Conservation (phyloP, 495 filamentous ascomycete genomes). For the Glonium stellatum region DNA sequence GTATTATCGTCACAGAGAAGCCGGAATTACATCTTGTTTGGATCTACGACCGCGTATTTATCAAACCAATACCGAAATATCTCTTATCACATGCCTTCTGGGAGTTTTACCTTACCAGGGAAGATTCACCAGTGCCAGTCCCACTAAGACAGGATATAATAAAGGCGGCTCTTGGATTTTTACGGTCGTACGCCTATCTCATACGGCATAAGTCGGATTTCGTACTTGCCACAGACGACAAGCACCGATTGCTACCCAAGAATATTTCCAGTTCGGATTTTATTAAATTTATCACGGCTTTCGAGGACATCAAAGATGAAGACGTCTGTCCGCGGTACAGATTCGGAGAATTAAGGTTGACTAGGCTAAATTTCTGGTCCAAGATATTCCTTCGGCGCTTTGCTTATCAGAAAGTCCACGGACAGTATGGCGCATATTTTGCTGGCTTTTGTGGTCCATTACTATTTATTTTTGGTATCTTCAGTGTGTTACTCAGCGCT, state of each 20-base stretch:
- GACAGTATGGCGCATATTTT: slow-evolving; percentile 20
- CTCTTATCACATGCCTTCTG: slow-evolving; percentile 6
- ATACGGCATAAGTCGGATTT: slow-evolving; percentile 19
- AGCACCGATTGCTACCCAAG: not conserved
- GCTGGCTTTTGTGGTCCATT: slow-evolving; percentile 7
- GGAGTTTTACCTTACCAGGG: not conserved
- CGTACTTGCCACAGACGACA: slow-evolving; percentile 6
- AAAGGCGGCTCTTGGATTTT: slow-evolving; percentile 1
- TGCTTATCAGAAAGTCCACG: slow-evolving; percentile 5
- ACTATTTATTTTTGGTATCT: slow-evolving; percentile 13
- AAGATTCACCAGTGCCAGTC: not conserved
- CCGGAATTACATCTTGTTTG: slow-evolving; percentile 9
- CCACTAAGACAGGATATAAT: not conserved
- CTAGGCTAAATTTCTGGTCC: slow-evolving; percentile 18
- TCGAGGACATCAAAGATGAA: not conserved
- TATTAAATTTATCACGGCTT: not conserved
- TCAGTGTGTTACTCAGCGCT: slow-evolving; percentile 5
- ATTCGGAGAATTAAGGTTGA: slow-evolving; percentile 27
- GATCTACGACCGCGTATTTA: not conserved
- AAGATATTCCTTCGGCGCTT: slow-evolving; percentile 6
- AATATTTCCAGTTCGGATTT: not conserved
- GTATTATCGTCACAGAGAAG: slow-evolving; percentile 11
- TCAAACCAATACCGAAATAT: slow-evolving; percentile 14
- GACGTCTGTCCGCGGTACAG: slow-evolving; percentile 20
- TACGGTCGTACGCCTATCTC: slow-evolving; percentile 11